These are phyloP conservation scores for Thalassiosira mediterranea DNA, from an alignment of 352 stramenopile species.

Conservation along the genomic window DNA sequence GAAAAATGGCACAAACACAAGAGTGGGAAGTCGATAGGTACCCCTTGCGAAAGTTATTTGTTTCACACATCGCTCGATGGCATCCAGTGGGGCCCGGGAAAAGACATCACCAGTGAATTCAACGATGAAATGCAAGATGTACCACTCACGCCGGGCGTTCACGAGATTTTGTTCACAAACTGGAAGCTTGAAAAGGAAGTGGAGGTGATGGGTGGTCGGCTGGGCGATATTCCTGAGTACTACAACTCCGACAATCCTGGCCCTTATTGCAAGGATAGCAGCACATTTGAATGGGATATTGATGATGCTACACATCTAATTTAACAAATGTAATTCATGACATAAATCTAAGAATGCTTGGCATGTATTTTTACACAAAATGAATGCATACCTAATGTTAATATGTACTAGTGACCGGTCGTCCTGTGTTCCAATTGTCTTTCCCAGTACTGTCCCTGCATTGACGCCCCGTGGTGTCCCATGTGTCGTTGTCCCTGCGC, in stretches of 20 bases:
- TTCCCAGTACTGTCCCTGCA: too few relatives aligned
- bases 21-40: slow-evolving; percentile 39
- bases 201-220: slow-evolving; percentile 19
- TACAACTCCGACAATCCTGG: slow-evolving; percentile 13
- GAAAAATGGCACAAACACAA: slow-evolving; percentile 31
- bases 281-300: slow-evolving; percentile 30
- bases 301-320: slow-evolving; percentile 41
- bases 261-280: slow-evolving; percentile 25
- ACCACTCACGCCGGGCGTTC: slow-evolving; percentile 23
- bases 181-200: slow-evolving; percentile 36
- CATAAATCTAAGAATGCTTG: too few relatives aligned
- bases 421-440: too few relatives aligned
- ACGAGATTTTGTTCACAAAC: slow-evolving; percentile 34
- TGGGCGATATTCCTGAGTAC: slow-evolving; percentile 42
- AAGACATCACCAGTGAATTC: slow-evolving; percentile 15
- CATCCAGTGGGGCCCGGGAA: slow-evolving; percentile 15
- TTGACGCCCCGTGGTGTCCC: too few relatives aligned
- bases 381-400: too few relatives aligned
- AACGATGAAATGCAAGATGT: slow-evolving; percentile 7
- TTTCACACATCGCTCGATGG: slow-evolving; percentile 14
- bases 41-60: slow-evolving; percentile 35
- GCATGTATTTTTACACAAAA: too few relatives aligned
- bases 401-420: too few relatives aligned
- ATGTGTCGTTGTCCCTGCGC: too few relatives aligned
- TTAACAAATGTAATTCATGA: slow-evolving; percentile 23